A percentile compares a stretch with the other conserved stretches of the same genome.
phyloP scores from a whole-genome alignment of 75 land plant species.

The Selaginella moellendorffii region DNA sequence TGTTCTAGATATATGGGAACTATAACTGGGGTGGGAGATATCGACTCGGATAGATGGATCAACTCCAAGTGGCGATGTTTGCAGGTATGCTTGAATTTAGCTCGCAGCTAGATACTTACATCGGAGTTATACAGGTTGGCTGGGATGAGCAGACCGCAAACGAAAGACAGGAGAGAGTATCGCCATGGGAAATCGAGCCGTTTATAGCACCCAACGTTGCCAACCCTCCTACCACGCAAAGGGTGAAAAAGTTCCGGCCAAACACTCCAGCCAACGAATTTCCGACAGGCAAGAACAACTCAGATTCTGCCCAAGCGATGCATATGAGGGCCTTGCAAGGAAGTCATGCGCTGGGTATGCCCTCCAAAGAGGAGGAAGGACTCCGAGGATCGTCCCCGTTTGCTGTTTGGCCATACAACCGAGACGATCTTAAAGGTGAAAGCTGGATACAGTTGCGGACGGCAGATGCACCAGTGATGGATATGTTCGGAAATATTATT shows the following conservation, averaged over 20 bases:
- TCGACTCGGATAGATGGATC: constrained; percentile 80
- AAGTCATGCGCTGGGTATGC: neutral
- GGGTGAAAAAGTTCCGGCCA: constrained; percentile 38
- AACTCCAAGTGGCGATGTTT: constrained; percentile 88
- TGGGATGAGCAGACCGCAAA: constrained; percentile 59
- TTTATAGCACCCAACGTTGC: constrained; percentile 31
- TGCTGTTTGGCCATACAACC: neutral
- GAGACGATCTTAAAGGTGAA: neutral
- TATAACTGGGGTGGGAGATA: constrained; percentile 61
- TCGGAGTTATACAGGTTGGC: constrained; percentile 54
- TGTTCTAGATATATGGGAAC: constrained; percentile 57
- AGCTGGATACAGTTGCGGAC: neutral
- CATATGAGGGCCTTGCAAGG: neutral
- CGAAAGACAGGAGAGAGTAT: constrained; percentile 40
- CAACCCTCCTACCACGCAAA: constrained; percentile 18
- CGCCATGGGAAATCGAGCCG: constrained; percentile 85
- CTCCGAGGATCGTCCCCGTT: neutral
- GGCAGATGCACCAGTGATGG: neutral
- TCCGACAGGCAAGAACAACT: neutral
- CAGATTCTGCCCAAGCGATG: neutral
- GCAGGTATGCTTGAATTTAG: constrained; percentile 22
- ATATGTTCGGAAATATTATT: neutral
- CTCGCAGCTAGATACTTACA: no score
- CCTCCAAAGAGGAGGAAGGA: neutral
- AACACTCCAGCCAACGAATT: neutral